These are phyloP conservation scores for Clarireedia monteithiana DNA, from an alignment of 2,329 filamentous ascomycete genomes.

Conservation along the genomic window DNA sequence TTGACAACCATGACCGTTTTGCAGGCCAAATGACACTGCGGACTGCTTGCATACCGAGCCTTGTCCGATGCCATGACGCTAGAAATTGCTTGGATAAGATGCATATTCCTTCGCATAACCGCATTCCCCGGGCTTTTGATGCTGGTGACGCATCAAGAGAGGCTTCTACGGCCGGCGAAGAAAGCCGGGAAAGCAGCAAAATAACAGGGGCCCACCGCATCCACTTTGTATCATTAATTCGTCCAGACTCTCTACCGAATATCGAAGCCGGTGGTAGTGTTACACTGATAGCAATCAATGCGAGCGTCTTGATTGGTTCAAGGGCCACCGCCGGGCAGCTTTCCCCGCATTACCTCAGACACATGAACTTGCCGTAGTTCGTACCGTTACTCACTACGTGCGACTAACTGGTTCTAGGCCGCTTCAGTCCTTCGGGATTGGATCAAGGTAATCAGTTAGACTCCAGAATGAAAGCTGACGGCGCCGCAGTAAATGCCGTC, in stretches of 20 bases:
- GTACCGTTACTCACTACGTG: conserved; percentile 1
- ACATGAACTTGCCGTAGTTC: conserved; percentile 4
- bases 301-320: background rate
- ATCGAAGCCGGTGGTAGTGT: conserved; percentile 6
- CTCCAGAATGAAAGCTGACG: background rate
- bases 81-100: no score
- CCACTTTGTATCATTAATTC: background rate
- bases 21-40: no score
- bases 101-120: no score
- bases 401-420: background rate
- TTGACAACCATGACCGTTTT: no score
- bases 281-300: background rate
- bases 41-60: no score
- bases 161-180: background rate
- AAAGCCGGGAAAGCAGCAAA: background rate
- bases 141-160: no score
- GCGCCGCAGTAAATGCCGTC: background rate
- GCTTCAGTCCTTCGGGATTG: background rate
- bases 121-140: background rate
- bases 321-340: background rate
- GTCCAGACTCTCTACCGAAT: conserved; percentile 7
- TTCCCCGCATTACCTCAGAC: conserved; percentile 3
- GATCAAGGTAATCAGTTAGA: background rate
- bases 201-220: background rate
- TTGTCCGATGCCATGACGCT: no score